A percentile compares a stretch with the other conserved stretches of the same genome.
These are phyloP conservation scores for Pseudonectria buxi DNA, from an alignment of 2,329 filamentous ascomycete genomes.

Conservation along the genomic window DNA sequence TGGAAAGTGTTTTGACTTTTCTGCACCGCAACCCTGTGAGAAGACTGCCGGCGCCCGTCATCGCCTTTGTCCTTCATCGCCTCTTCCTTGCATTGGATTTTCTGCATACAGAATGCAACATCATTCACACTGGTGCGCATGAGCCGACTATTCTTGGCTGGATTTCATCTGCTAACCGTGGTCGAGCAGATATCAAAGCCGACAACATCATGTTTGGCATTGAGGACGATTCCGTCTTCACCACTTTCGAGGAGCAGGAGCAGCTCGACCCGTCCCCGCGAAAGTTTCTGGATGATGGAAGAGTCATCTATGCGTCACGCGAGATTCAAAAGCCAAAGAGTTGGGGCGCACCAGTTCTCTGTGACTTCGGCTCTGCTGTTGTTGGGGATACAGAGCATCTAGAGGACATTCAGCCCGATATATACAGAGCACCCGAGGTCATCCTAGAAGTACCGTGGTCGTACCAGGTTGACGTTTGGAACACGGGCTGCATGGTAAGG, in stretches of 20 bases:
- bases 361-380: conserved; percentile 44
- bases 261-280: conserved; percentile 32
- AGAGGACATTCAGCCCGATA: conserved; percentile 32
- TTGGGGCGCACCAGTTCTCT: conserved; percentile 32
- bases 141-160: neutral
- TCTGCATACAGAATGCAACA: conserved; percentile 37
- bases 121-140: conserved; percentile 38
- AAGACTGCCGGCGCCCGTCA: conserved; percentile 28
- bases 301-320: conserved; percentile 37
- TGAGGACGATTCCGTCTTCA: conserved; percentile 32
- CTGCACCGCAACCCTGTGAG: conserved; percentile 32
- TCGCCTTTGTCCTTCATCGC: conserved; percentile 30
- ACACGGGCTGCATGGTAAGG: conserved; percentile 42
- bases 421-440: conserved; percentile 39
- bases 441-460: conserved; percentile 40
- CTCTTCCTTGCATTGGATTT: conserved; percentile 39
- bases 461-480: conserved; percentile 46
- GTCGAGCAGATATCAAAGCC: conserved; percentile 36
- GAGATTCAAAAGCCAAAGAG: conserved; percentile 27
- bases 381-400: conserved; percentile 24
- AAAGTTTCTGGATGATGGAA: conserved; percentile 33
- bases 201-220: conserved; percentile 41
- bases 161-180: conserved; percentile 23
- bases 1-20: conserved; percentile 34
- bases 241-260: conserved; percentile 33